These are phyloP conservation scores for Phalaenopsis aphrodite DNA, from an alignment of 106 monocot species.

Conservation along the genomic window DNA sequence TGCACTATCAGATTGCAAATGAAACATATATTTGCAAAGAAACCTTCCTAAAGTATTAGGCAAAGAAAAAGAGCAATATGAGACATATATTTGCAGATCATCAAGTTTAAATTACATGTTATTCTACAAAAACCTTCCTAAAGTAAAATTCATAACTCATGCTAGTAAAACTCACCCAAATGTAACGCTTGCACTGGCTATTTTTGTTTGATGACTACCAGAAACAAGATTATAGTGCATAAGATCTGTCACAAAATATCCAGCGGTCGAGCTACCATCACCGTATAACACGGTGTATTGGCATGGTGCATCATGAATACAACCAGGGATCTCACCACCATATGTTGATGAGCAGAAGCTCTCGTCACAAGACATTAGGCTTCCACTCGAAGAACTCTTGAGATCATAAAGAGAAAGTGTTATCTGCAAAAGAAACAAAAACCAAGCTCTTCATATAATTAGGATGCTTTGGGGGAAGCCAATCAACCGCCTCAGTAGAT, in stretches of 20 bases:
- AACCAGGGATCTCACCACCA: constrained; percentile 17
- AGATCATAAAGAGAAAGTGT: constrained; percentile 40
- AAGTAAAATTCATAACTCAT: neutral
- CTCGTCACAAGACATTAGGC: constrained; percentile 26
- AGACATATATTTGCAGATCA: neutral
- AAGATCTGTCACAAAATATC: constrained; percentile 43
- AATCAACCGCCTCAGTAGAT: neutral
- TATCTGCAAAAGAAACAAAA: constrained; percentile 16
- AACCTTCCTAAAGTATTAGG: neutral
- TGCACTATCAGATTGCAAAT: too few relatives aligned
- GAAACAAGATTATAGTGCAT: constrained; percentile 37
- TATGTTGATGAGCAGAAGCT: constrained; percentile 33
- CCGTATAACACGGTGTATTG: constrained; percentile 48
- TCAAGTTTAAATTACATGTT: neutral
- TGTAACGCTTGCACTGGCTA: constrained; percentile 28
- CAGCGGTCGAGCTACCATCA: constrained; percentile 52
- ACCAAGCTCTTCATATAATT: neutral
- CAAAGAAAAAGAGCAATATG: neutral
- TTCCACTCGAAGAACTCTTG: constrained; percentile 20
- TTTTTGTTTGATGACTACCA: constrained; percentile 34
- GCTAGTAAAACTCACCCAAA: constrained; percentile 45
- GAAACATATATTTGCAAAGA: too few relatives aligned
- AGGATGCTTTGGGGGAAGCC: neutral
- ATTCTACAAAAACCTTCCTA: neutral
- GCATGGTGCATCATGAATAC: constrained; percentile 24